Conservation (phyloP, 2,329 filamentous ascomycete genomes). For the Fusarium sp. region DNA sequence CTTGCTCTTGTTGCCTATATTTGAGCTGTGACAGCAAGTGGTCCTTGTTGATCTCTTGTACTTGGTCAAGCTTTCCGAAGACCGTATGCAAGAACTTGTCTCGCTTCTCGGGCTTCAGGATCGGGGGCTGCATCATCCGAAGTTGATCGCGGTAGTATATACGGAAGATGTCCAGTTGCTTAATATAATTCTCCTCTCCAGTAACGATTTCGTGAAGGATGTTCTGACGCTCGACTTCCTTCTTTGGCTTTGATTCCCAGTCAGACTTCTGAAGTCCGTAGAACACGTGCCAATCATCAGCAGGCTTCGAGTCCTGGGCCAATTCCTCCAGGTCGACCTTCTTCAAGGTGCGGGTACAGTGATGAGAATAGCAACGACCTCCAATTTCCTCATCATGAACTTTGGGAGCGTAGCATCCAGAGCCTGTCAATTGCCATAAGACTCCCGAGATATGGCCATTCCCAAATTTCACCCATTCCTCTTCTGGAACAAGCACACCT, state of each 20-base stretch:
- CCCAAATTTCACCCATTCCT: slow-evolving; percentile 98
- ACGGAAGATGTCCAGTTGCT: slow-evolving; percentile 86
- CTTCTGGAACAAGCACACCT: slow-evolving; percentile 83
- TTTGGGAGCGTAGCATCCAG: slow-evolving; percentile 89
- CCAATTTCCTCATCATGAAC: slow-evolving; percentile 77
- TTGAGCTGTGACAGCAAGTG: slow-evolving; percentile 93
- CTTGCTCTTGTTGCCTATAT: slow-evolving; percentile 96
- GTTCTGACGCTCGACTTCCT: slow-evolving; percentile 93
- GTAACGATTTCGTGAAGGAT: slow-evolving; percentile 95
- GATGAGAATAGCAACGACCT: slow-evolving; percentile 90
- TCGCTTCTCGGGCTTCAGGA: slow-evolving; percentile 82
- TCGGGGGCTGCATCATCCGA: slow-evolving; percentile 75
- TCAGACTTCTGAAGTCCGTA: slow-evolving; percentile 85
- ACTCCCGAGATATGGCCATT: slow-evolving; percentile 85
- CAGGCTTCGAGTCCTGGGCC: slow-evolving; percentile 73
- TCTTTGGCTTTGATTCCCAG: slow-evolving; percentile 76
- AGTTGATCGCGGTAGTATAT: slow-evolving; percentile 88
- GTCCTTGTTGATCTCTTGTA: slow-evolving; percentile 92
- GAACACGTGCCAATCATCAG: slow-evolving; percentile 88
- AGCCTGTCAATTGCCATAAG: slow-evolving; percentile 90
- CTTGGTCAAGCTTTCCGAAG: slow-evolving; percentile 89
- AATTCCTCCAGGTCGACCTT: slow-evolving; percentile 89
- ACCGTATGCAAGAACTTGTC: slow-evolving; percentile 85
- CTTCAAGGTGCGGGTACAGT: slow-evolving; percentile 93
- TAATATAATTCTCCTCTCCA: slow-evolving; percentile 91